Conservation (phyloP, 2,329 filamentous ascomycete genomes). For the Pseudopyrenochaeta lycopersici region DNA sequence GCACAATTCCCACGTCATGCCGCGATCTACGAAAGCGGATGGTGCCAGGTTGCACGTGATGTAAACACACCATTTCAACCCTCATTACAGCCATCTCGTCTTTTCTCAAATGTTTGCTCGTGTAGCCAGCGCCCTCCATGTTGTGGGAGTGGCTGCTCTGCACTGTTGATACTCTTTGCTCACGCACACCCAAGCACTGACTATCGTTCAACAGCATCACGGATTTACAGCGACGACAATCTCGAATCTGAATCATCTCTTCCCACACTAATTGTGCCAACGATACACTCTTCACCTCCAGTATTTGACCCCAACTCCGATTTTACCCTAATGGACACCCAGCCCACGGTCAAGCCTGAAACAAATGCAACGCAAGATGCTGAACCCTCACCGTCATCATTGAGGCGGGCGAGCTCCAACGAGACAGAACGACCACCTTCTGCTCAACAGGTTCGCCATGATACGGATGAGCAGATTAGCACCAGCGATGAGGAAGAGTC, state of each 20-base stretch:
- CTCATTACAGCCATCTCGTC: not conserved
- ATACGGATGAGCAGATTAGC: slow-evolving; percentile 16
- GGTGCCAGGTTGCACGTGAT: slow-evolving; percentile 18
- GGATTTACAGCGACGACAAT: slow-evolving; percentile 22
- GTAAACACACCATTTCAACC: not conserved
- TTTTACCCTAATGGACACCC: slow-evolving; percentile 24
- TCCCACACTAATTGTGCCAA: slow-evolving; percentile 15
- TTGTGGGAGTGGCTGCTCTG: slow-evolving; percentile 7
- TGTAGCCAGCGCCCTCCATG: slow-evolving; percentile 3
- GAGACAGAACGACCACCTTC: slow-evolving; percentile 40
- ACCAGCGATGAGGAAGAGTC: slow-evolving; percentile 9
- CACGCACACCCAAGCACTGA: slow-evolving; percentile 38
- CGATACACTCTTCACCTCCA: slow-evolving; percentile 28
- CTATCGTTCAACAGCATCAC: slow-evolving; percentile 23
- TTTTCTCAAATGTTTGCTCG: not conserved
- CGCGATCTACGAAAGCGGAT: slow-evolving; percentile 26
- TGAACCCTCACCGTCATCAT: slow-evolving; percentile 8
- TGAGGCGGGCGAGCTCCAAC: slow-evolving; percentile 24
- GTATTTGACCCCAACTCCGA: not conserved
- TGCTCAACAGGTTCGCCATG: slow-evolving; percentile 26
- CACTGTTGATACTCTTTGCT: slow-evolving; percentile 16
- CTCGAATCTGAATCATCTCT: slow-evolving; percentile 32
- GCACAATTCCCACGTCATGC: slow-evolving; percentile 37
- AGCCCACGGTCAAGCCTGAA: slow-evolving; percentile 14
- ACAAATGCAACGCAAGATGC: slow-evolving; percentile 14